Conservation (phyloP, 2,329 filamentous ascomycete species). For the Fusarium chuoi region DNA sequence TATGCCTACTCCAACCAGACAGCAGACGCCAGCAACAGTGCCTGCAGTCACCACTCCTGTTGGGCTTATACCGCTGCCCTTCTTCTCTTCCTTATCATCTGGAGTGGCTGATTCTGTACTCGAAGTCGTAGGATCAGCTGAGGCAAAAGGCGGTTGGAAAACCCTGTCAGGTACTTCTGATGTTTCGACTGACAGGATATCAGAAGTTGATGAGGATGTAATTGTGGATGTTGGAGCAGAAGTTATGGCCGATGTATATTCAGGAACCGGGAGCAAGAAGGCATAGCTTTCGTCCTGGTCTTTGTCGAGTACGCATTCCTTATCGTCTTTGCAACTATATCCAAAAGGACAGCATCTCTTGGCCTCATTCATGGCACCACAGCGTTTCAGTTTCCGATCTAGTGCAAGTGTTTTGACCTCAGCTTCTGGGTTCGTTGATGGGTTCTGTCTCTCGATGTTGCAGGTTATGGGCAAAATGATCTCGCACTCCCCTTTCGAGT, state of each 20-base stretch:
- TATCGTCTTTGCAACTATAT: slow-evolving; percentile 34
- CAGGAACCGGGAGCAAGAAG: slow-evolving; percentile 32
- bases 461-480: slow-evolving; percentile 40
- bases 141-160: slow-evolving; percentile 17
- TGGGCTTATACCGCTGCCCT: slow-evolving; percentile 17
- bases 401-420: slow-evolving; percentile 37
- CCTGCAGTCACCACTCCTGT: slow-evolving; percentile 37
- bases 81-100: slow-evolving; percentile 8
- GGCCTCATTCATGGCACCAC: slow-evolving; percentile 29
- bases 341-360: slow-evolving; percentile 41
- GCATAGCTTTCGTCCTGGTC: slow-evolving; percentile 37
- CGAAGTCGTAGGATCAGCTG: slow-evolving; percentile 6
- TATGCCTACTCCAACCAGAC: slow-evolving; percentile 35
- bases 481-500: slow-evolving; percentile 22
- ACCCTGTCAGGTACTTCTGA: slow-evolving; percentile 25
- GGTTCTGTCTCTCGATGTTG: slow-evolving; percentile 31
- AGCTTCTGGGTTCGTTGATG: slow-evolving; percentile 27
- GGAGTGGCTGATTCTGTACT: slow-evolving; percentile 15
- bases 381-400: slow-evolving; percentile 29
- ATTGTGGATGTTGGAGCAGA: slow-evolving; percentile 10
- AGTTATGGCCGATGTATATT: slow-evolving; percentile 15
- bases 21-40: slow-evolving; percentile 41
- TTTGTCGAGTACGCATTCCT: slow-evolving; percentile 34
- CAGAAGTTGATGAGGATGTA: slow-evolving; percentile 2
- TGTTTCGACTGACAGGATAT: slow-evolving; percentile 31